Evolutionary conservation across 371 early-diverging fungal species (phyloP).

Genomic region (Choanephora cucurbitarum): DNA sequence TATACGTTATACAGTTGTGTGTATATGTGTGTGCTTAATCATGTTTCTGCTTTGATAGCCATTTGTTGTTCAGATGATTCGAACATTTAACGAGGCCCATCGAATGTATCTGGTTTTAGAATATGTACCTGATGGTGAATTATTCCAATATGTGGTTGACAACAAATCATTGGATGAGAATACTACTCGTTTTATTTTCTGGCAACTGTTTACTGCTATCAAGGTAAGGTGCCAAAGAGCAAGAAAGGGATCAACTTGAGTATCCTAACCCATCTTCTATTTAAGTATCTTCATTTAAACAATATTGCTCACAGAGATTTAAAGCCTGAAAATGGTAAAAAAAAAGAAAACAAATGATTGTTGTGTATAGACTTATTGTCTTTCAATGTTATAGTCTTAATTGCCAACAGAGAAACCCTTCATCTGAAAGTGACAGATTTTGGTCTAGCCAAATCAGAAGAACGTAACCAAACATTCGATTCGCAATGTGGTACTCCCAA

Average conservation of each 20-base stretch:
- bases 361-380: not conserved
- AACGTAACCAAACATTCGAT: constrained; percentile 51
- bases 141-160: constrained; percentile 88
- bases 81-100: constrained; percentile 13
- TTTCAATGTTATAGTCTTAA: constrained; percentile 61
- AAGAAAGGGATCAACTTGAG: not conserved
- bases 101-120: constrained; percentile 20
- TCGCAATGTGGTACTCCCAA: constrained; percentile 97
- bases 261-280: not conserved
- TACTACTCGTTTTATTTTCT: constrained; percentile 80
- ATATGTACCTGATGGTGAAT: constrained; percentile 77
- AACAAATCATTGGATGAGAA: constrained; percentile 73
- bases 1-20: not conserved
- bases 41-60: constrained; percentile 17
- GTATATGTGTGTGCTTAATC: not conserved
- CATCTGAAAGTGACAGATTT: constrained; percentile 93
- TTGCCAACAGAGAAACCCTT: constrained; percentile 57
- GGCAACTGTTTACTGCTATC: constrained; percentile 75
- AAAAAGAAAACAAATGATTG: not conserved
- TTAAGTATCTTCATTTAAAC: constrained; percentile 41
- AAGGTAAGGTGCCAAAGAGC: constrained; percentile 32
- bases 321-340: constrained; percentile 51
- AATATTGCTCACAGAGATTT: constrained; percentile 48
- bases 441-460: constrained; percentile 88
- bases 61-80: constrained; percentile 13